Evolutionary conservation across 441 rosid species (phyloP), one percentile per base, ranked within the genome.

Genomic region (Syzygium malaccense): DNA sequence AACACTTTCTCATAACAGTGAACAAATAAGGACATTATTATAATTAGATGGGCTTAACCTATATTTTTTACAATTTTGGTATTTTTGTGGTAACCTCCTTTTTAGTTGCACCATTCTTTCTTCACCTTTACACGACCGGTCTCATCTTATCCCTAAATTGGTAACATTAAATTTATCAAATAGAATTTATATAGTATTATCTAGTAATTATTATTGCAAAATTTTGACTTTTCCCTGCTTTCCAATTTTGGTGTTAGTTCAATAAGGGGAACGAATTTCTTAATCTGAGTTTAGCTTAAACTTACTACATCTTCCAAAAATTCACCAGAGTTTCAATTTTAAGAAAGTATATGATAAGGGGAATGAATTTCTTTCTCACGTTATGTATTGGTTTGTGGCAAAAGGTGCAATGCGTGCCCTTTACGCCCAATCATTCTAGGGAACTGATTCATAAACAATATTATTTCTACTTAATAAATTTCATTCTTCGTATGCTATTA

Each of bases 71-170:
- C 4, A 57, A 26, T 57, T 23, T 45, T 45, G 48, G 10, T 12
- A 11, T 9, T 57, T 57, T 57, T 57, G 10, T 57, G 60, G 28
- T 25, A 10, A 25, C 28, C 12, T 10, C 14, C 2, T 33, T 33
- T 68, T 68, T 19, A 68, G 33, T 68, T 68, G 48, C 48, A 68
- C 0, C 8, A 5, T 1, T 68, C 4, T 68, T 68, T 19, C 48
- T 28, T 13, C n/a, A 3, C 1, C 4, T 0, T 4, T 0, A 2
- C 0, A 1, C 1, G 30, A 45, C 48, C 0, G 0, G 0, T 28
- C 2, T 4, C 0, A 64, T 45, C 48, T 45, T 45, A 45, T 45
- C 48, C 48, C 6, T 66, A 66, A 66, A 4, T 66, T 8, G 75
- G 32, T 32, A 66, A 15, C 0, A 66, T 3, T 28, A 6, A 1